Base-by-base conservation (phyloP, 2,329 filamentous ascomycete species). In the Calonectria ilicicola region DNA sequence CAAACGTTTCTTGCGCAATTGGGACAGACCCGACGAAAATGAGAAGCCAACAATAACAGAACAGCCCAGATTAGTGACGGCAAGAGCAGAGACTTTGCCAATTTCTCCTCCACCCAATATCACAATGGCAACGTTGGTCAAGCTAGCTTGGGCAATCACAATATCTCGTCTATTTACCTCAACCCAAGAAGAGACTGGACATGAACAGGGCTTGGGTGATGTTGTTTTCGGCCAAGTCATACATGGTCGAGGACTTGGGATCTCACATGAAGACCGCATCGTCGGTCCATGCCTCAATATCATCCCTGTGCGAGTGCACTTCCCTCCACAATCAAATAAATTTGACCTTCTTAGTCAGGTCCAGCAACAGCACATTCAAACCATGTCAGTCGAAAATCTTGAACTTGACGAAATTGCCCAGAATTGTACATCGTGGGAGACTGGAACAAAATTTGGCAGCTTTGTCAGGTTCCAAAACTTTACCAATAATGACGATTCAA, bases 381-480 rank as follows among this genome's bases (percentile, higher is more conserved):
- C 53, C 53, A 58, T 58, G 53, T 32, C 53, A 2, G 53, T 58
- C 17, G 53, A 58, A 32, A 58, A 58, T 10, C 53, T 58, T 26
- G 53, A 21, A 14, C 53, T 58, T 40, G 53, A 32, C 6, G 53
- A 58, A 17, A 58, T 58, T 32, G n/a, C n/a, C 2, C 53, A 19
- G 10, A 58, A 58, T 14, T 58, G 53, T 21, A 58, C 53, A 17
- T 23, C 53, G 1, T 58, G 53, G 53, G 32, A 58, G 32, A 10
- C 32, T 7, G 53, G 53, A 58, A 58, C 53, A 21, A 58, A 58
- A 15, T 58, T 58, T 38, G 53, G 53, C n/a, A 35, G 53, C 12
- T 58, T 58, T 58, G 53, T 58, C 12, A 26, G 53, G n/a, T 58
- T 58, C 32, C 53, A 58, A 35, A 58, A 58, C 32, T 58, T 58